Evolutionary conservation across 306 rosid genomes (phyloP), one percentile per base, ranked within the genome.

Genomic region (Crataegus laevigata): DNA sequence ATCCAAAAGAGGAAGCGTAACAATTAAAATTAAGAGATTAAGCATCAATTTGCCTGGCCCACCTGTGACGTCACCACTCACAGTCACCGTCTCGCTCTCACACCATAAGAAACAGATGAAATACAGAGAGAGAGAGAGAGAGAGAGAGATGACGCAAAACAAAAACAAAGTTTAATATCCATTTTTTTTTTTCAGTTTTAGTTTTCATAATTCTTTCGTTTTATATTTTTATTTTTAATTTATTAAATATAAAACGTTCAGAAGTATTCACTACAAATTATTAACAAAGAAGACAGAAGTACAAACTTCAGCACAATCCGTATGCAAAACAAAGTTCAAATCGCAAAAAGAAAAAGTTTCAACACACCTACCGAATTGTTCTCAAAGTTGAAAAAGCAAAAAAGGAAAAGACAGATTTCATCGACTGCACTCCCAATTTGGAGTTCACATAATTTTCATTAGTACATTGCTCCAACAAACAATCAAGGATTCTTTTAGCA

Each of bases 21-120:
- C 3, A 65, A 30, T 29, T 11, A 65, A 34, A 15, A 67, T 40
- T 24, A 40, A 13, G 10, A 18, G 19, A 22, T 26, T 6, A 43
- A 73, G 77, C 77, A 42, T 73, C 77, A 28, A 60, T 11, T 43
- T 43, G 69, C 69, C 60, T 42, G 69, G 43, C 45, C 45, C 29
- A 61, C 19, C 45, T 69, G 45, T 17, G 26, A 61, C 43, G 38
- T 43, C 72, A 14, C 72, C 57, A 6, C 45, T 47, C 54, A 5
- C 42, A 15, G 11, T 62, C 14, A 17, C 15, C 1, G 4, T 65
- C 10, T 66, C 54, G 12, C 15, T 57, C 22, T 54, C 24, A 19
- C 22, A 32, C 21, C 8, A 34, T 22, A 12, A 66, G 30, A 38
- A 36, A n/a, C 0, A 15, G 3, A 42, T 8, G 34, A 63, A 13